Base-by-base conservation (phyloP, 352 stramenopile species). In the Phytopythium vexans region DNA sequence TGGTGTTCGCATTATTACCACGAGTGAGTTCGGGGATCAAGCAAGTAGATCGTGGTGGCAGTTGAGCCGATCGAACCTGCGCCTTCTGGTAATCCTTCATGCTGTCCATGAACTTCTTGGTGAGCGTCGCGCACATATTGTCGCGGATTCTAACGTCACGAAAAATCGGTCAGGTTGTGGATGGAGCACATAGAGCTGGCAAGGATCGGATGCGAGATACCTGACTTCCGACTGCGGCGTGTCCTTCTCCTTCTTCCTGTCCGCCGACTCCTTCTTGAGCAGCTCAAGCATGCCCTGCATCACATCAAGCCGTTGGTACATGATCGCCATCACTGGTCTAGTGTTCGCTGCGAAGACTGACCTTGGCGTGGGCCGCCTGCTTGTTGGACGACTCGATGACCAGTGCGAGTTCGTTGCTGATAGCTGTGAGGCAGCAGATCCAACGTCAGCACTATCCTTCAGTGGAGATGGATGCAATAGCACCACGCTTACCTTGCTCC, bases 21-120 rank as follows among this genome's bases (percentile, higher is more conserved):
- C 10, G 14, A 35, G n/a, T 3, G 44, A 8, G 37, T 32, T 8
- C 14, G 32, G 14, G 33, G 6, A 14, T 14, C 12, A 3, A 36
- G 21, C 9, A 4, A 15, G 7, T 8, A 56, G 32, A 1, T 3
- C 45, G 12, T 10, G 4, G 41, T 37, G 12, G 16, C 7, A 36
- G 15, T 32, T 8, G 40, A 35, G 10, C 3, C 41, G n/a, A 9
- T 12, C 47, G 11, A 15, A 71, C 63, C 59, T 71, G 66, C 10
- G 92, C 83, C 54, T 96, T 95, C 68, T 99, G 96, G 69, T 99
- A 99, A 33, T 96, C 79, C 65, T 99, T 99, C 88, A 99, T 98
- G 59, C 97, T 92, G 69, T 99, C 94, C 66, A 99, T 97, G 65
- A 99, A 99, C 69, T 99, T 99, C 49, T 97, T 94, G 4, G 94